Evolutionary conservation across 805 yeast species (phyloP).

Genomic region (Saccharomyces kudriavzevii): DNA sequence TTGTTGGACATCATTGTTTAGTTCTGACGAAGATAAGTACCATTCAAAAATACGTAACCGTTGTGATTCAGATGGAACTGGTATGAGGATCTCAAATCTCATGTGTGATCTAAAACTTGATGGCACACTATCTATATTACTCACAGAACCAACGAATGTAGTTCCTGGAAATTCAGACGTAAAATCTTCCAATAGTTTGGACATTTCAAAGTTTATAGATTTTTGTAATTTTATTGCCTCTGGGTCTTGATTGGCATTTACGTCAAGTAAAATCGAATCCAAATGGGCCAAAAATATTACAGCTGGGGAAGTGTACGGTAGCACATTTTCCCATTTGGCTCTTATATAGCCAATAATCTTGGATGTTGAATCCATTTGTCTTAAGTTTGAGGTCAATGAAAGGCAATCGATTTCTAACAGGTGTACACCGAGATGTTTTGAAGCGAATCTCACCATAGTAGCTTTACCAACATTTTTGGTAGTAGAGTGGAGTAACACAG

Average conservation of each 20-base stretch:
- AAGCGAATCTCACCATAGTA: conserved; percentile 47
- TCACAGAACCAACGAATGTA: conserved; percentile 57
- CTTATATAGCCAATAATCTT: conserved; percentile 71
- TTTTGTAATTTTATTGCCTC: conserved; percentile 28
- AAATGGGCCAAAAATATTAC: conserved; percentile 62
- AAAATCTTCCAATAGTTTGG: conserved; percentile 49
- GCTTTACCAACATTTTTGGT: conserved; percentile 76
- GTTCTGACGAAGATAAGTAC: conserved; percentile 33
- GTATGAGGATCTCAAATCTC: conserved; percentile 67
- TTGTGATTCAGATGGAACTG: conserved; percentile 74
- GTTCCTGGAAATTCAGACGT: conserved; percentile 30
- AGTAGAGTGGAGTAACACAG: conserved; percentile 59
- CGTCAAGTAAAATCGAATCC: conserved; percentile 62
- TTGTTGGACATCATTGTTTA: conserved; percentile 8
- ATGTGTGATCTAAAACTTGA: conserved; percentile 57
- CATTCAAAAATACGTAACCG: conserved; percentile 54
- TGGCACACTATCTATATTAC: conserved; percentile 61
- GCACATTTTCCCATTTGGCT: conserved; percentile 65
- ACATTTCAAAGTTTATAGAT: conserved; percentile 41
- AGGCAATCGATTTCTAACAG: conserved; percentile 62
- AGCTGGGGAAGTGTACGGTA: conserved; percentile 39
- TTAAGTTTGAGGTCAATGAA: conserved; percentile 34
- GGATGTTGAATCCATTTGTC: conserved; percentile 62
- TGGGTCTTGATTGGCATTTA: conserved; percentile 49
- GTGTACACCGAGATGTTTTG: conserved; percentile 56